These are phyloP conservation scores for Leishmania gerbilli DNA, from an alignment of 208 protist genomes.

Conservation along the genomic window DNA sequence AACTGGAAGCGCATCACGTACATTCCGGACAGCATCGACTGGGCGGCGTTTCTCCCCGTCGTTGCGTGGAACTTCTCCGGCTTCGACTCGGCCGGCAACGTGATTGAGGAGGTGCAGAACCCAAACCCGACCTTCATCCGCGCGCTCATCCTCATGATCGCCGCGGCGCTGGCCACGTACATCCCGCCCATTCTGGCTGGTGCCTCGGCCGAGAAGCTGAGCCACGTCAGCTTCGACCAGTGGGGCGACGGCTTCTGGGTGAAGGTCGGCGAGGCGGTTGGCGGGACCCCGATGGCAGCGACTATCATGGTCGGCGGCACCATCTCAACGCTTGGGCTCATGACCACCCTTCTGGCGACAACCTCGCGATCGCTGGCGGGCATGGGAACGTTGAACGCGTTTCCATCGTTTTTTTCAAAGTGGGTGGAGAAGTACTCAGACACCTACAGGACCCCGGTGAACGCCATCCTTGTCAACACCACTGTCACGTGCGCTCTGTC, in stretches of 20 bases:
- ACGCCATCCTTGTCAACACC: slow-evolving; percentile 84
- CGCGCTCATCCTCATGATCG: slow-evolving; percentile 85
- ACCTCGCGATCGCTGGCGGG: slow-evolving; percentile 84
- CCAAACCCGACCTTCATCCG: slow-evolving; percentile 82
- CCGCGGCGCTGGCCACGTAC: slow-evolving; percentile 75
- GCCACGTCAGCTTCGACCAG: slow-evolving; percentile 59
- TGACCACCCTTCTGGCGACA: slow-evolving; percentile 84
- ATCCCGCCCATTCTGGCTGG: slow-evolving; percentile 87
- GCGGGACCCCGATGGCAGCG: slow-evolving; percentile 69
- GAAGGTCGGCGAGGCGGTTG: slow-evolving; percentile 82
- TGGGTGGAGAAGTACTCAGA: slow-evolving; percentile 67
- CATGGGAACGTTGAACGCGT: slow-evolving; percentile 88
- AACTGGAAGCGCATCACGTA: slow-evolving; percentile 75
- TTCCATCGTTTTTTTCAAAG: slow-evolving; percentile 67
- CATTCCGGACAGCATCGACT: slow-evolving; percentile 76
- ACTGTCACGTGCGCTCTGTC: slow-evolving; percentile 74
- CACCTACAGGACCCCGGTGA: slow-evolving; percentile 63
- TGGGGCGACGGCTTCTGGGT: slow-evolving; percentile 92
- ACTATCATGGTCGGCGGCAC: slow-evolving; percentile 80
- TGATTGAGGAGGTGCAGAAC: slow-evolving; percentile 90
- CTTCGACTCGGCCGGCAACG: slow-evolving; percentile 90
- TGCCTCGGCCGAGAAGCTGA: slow-evolving; percentile 57
- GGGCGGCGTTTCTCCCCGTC: slow-evolving; percentile 85
- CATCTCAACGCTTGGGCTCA: slow-evolving; percentile 84
- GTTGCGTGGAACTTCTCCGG: slow-evolving; percentile 92